phyloP scores from a whole-genome alignment of 2,329 filamentous ascomycete species.

The Penicillium polonicum region DNA sequence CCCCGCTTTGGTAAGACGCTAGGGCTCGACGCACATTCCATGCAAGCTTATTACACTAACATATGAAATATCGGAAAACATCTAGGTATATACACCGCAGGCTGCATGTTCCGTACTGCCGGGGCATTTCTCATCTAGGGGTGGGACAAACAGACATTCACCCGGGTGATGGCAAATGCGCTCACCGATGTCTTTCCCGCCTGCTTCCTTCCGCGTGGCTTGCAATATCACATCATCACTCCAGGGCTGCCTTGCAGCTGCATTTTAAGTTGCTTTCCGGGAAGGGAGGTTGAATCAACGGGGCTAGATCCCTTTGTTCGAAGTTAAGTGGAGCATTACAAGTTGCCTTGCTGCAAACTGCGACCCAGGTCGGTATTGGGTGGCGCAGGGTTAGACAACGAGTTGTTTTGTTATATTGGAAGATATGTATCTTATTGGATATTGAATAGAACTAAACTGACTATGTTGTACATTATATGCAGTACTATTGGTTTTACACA shows the following conservation, averaged over 20 bases:
- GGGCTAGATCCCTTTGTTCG: neutral
- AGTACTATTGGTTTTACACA: neutral
- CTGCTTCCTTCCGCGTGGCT: neutral
- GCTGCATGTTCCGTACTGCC: neutral
- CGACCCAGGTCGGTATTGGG: neutral
- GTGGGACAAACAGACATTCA: neutral
- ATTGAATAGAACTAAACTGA: neutral
- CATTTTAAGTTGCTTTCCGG: neutral
- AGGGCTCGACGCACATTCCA: neutral
- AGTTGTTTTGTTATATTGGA: neutral
- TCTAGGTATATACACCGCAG: neutral
- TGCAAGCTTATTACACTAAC: neutral
- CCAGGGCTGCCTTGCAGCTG: neutral
- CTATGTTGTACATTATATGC: neutral
- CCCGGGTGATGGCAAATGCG: neutral
- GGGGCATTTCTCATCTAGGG: neutral
- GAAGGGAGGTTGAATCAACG: neutral
- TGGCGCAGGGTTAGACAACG: neutral
- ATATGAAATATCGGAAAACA: neutral
- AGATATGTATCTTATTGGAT: neutral
- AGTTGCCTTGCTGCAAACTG: neutral
- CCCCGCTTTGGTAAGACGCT: neutral
- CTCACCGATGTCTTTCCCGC: neutral
- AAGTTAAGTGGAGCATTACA: neutral
- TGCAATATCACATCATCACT: constrained; percentile 3